Conservation (phyloP, 2,329 filamentous ascomycete genomes). For the Sporothrix brasiliensis region DNA sequence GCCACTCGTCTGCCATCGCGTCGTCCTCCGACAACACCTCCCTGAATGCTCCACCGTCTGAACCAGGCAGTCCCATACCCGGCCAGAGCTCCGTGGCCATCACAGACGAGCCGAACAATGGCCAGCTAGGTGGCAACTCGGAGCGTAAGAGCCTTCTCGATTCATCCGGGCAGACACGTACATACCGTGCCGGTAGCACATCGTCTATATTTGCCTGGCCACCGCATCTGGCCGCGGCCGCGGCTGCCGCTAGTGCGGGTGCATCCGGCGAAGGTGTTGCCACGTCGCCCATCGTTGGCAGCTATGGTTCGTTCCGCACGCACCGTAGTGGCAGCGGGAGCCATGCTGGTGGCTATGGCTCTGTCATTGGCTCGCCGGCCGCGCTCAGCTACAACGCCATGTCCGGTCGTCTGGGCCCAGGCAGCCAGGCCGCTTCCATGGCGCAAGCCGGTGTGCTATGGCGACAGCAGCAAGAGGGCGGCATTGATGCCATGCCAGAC, state of each 20-base stretch:
- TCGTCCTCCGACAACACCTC: slow-evolving; percentile 31
- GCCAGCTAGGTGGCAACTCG: slow-evolving; percentile 14
- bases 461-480: slow-evolving; percentile 55
- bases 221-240: slow-evolving; percentile 61
- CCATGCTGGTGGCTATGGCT: slow-evolving; percentile 53
- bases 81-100: slow-evolving; percentile 42
- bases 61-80: slow-evolving; percentile 32
- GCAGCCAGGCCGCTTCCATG: slow-evolving; percentile 48
- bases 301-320: slow-evolving; percentile 61
- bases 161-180: slow-evolving; percentile 44
- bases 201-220: slow-evolving; percentile 61
- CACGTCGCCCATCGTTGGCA: slow-evolving; percentile 31
- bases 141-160: slow-evolving; percentile 52
- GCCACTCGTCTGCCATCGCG: slow-evolving; percentile 31
- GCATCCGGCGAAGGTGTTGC: slow-evolving; percentile 7
- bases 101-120: slow-evolving; percentile 16
- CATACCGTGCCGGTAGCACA: slow-evolving; percentile 43
- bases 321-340: slow-evolving; percentile 40
- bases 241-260: slow-evolving; percentile 21
- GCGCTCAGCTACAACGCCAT: slow-evolving; percentile 32
- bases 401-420: slow-evolving; percentile 40
- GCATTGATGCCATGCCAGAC: slow-evolving; percentile 49
- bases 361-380: slow-evolving; percentile 48
- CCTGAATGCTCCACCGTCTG: slow-evolving; percentile 10
- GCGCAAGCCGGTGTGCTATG: slow-evolving; percentile 55